Evolutionary conservation across 164 flowering plant genomes (phyloP).

Genomic region (Malania oleifera): DNA sequence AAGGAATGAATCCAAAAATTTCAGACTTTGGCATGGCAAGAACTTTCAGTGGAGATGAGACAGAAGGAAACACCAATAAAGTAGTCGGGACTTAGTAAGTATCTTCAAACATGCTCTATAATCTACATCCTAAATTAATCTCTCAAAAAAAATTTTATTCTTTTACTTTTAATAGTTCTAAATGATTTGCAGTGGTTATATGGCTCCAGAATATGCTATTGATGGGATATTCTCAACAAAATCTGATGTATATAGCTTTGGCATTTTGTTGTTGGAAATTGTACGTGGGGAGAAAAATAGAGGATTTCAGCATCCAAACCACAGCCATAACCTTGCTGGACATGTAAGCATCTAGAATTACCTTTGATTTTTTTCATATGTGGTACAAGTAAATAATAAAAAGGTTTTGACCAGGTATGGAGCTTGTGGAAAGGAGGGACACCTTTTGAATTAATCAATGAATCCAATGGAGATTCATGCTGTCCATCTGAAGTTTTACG

Average conservation of each 20-base stretch:
- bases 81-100: slow-evolving; percentile 23
- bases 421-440: background rate
- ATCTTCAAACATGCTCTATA: no score
- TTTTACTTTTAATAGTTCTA: background rate
- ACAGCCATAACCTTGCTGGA: background rate
- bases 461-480: background rate
- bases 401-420: background rate
- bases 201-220: slow-evolving; percentile 31
- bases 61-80: slow-evolving; percentile 14
- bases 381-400: background rate
- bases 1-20: slow-evolving; percentile 15
- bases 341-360: background rate
- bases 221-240: slow-evolving; percentile 21
- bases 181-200: slow-evolving; percentile 18
- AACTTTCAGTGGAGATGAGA: slow-evolving; percentile 13
- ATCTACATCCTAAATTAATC: no score
- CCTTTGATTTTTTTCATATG: background rate
- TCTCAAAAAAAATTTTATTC: slow-evolving; percentile 24
- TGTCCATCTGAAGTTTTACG: background rate
- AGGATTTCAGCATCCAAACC: slow-evolving; percentile 7
- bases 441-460: background rate
- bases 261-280: slow-evolving; percentile 21
- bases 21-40: slow-evolving; percentile 21
- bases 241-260: slow-evolving; percentile 27
- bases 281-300: slow-evolving; percentile 17